Percentiles rank a stretch among this genome's conserved stretches.
These are phyloP conservation scores for Neltuma alba DNA, from an alignment of 306 rosid genomes.

Conservation along the genomic window DNA sequence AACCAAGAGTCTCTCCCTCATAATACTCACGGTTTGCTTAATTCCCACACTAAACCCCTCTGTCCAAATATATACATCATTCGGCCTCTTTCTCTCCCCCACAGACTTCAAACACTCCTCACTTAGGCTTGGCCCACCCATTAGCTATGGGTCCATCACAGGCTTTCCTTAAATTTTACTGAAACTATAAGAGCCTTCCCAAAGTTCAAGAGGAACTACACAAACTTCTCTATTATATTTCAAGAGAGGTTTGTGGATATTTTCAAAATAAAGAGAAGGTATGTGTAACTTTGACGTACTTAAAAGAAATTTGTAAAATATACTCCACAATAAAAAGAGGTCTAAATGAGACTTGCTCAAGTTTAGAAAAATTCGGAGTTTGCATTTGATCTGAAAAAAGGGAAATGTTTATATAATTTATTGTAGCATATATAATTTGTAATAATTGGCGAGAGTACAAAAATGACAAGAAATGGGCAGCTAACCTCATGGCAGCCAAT, in stretches of 20 bases:
- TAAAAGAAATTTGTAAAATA: background rate
- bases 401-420: too few species aligned
- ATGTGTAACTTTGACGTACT: background rate
- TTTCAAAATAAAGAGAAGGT: background rate
- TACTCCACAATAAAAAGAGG: background rate
- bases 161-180: background rate
- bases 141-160: too few species aligned
- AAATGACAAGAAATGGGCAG: slow-evolving; percentile 16
- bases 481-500: slow-evolving; percentile 70
- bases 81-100: too few species aligned
- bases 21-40: too few species aligned
- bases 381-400: background rate
- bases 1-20: too few species aligned
- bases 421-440: background rate
- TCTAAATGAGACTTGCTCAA: background rate
- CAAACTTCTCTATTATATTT: background rate
- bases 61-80: too few species aligned
- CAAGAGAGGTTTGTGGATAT: background rate
- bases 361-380: background rate
- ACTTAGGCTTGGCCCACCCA: too few species aligned
- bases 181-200: too few species aligned
- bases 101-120: too few species aligned
- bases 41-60: too few species aligned
- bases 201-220: background rate
- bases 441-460: slow-evolving; percentile 9